Base-by-base conservation (phyloP, 345 rosid species). In the Salix arbutifolia region DNA sequence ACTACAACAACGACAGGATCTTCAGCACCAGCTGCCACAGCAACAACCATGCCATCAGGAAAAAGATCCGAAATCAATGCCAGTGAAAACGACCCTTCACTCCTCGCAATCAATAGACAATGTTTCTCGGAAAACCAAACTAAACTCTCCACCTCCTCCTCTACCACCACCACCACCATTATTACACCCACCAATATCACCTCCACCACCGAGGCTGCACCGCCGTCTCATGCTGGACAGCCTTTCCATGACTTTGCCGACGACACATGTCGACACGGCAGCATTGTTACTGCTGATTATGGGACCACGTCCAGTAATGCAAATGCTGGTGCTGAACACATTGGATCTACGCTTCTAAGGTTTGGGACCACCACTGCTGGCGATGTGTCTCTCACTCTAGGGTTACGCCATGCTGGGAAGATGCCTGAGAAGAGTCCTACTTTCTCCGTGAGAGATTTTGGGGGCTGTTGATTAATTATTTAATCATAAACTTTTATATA, bases 311-410 rank as follows among this genome's bases (percentile, higher is more conserved):
- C 85, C 48, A 82, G 74, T 70, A 78, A 80, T 71, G 77, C 16
- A 19, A 33, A 12, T 6, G 56, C 75, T 17, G 53, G 33, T 25
- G 82, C 75, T 46, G 88, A 86, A 75, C 26, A 42, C 37, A 82
- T 82, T 40, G 86, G 88, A 5, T 79, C 90, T 8, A 78, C 89
- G 14, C 84, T 88, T 46, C 86, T 91, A 50, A 87, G 97, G 82
- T 89, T 90, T 64, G 98, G 97, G 88, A 85, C 94, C 81, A 85
- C 84, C 4, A 46, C 92, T 17, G 81, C 86, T 13, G 96, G 97
- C 35, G 96, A 93, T 71, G 97, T 95, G 65, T 95, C 99, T 21
- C 94, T 95, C 80, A 95, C 99, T 38, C 86, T 95, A 82, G 99
- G 99, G 87, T 83, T 95, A 75, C 97, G 93, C 77, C 99, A 95